Evolutionary conservation across 352 stramenopile species (phyloP).

Genomic region (Aphanomyces cochlioides): DNA sequence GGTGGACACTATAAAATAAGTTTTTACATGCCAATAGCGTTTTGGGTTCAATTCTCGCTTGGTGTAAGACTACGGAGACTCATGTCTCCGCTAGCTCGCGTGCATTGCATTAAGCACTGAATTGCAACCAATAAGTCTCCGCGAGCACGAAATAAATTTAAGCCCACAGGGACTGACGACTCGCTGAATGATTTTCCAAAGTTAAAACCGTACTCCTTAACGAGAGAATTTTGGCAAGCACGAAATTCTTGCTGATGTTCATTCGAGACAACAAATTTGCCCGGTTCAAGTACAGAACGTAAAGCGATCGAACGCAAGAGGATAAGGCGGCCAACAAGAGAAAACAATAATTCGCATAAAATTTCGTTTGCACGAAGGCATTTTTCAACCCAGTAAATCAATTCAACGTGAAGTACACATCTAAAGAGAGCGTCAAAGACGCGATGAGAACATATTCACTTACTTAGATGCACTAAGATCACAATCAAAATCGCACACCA

Average conservation of each 20-base stretch:
- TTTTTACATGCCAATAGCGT: background rate
- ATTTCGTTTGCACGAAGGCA: constrained; percentile 2
- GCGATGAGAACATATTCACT: too few species aligned
- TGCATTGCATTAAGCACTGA: constrained; percentile 1
- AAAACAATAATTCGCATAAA: background rate
- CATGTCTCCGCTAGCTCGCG: background rate
- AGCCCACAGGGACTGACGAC: background rate
- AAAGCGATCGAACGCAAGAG: constrained; percentile 8
- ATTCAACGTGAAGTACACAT: constrained; percentile 18
- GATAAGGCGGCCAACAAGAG: background rate
- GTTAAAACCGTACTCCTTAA: background rate
- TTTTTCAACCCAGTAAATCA: background rate
- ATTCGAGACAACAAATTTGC: background rate
- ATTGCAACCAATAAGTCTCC: constrained; percentile 17
- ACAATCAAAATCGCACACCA: constrained; percentile 2
- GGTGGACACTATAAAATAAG: background rate
- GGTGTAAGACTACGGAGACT: background rate
- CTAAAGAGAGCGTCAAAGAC: background rate
- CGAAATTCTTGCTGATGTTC: background rate
- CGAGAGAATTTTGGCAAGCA: background rate
- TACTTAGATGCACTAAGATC: background rate
- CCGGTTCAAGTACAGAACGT: background rate
- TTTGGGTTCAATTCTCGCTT: too few species aligned
- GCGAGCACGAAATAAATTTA: constrained; percentile 25
- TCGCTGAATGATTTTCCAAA: background rate